These are phyloP conservation scores for Entomortierella chlamydospora DNA, from an alignment of 192 early-diverging fungal species.

Conservation along the genomic window DNA sequence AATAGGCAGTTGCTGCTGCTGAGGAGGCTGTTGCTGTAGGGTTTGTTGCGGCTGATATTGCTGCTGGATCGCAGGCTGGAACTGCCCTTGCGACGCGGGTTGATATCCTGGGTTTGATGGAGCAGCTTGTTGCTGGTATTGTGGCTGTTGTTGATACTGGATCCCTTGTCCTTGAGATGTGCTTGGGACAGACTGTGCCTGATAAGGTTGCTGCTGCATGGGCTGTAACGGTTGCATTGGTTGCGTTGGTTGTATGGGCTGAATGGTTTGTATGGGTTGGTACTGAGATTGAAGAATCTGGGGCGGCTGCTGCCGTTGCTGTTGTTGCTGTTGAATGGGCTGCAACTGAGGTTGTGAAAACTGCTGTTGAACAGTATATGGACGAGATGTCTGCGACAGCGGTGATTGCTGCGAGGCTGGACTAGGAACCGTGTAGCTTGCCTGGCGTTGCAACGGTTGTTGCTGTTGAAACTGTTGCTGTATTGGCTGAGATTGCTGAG, in stretches of 20 bases:
- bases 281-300: slow-evolving; percentile 16
- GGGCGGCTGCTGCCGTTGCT: slow-evolving; percentile 20
- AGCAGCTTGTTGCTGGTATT: too few relatives aligned
- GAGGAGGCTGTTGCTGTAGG: slow-evolving; percentile 15
- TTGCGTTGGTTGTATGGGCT: slow-evolving; percentile 16
- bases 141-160: slow-evolving; percentile 36
- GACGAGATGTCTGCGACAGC: slow-evolving; percentile 10
- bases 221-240: not conserved
- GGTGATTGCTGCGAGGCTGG: slow-evolving; percentile 18
- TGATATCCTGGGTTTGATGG: too few relatives aligned
- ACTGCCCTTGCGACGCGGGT: slow-evolving; percentile 20
- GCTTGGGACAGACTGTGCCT: slow-evolving; percentile 18
- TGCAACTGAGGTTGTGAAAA: slow-evolving; percentile 18
- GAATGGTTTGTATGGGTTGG: slow-evolving; percentile 22
- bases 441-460: slow-evolving; percentile 17
- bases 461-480: slow-evolving; percentile 18
- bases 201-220: slow-evolving; percentile 11
- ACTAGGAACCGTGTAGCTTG: slow-evolving; percentile 25
- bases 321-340: slow-evolving; percentile 23
- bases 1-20: slow-evolving; percentile 1
- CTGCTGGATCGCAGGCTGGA: slow-evolving; percentile 11
- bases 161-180: slow-evolving; percentile 2
- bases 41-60: slow-evolving; percentile 21
- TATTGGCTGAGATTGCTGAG: slow-evolving; percentile 12
- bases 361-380: slow-evolving; percentile 25